Base-by-base conservation (phyloP, 768 basidiomycete genomes). In the Sporobolomyces phaffii region DNA sequence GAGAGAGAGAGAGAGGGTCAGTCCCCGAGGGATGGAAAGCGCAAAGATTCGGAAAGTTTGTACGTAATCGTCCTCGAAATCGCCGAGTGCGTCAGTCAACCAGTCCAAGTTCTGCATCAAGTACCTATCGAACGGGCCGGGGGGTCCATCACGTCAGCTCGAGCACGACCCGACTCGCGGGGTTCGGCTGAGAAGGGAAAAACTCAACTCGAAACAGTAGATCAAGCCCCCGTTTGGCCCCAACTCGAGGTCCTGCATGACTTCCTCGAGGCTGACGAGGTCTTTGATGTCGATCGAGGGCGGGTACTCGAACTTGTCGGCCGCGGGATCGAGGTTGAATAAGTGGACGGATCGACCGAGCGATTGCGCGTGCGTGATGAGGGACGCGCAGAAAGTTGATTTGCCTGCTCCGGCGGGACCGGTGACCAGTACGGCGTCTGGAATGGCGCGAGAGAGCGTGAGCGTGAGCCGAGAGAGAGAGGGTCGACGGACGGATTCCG, bases 401-500 rank as follows among this genome's bases (percentile, higher is more conserved):
- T 99, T 99, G 56, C 96, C 96, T 18, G 96, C 91, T 54, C 96
- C 96, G 3, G 96, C 96, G 52, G 96, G 96, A n/a, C 96, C 96
- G 69, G 61, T 73, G 13, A 73, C 71, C 33, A 72, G 67, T n/a
- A 72, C 71, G 11, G 71, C 71, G 49, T 72, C 66, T 72, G 60
- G n/a, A 2, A 38, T 11, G 7, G 43, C 22, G 2, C 5, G 33
- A 20, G 2, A 2, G 1, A 18, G 5, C 0, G 29, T 33, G 14
- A 10, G 17, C 9, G 47, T 13, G 26, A 34, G 33, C 28, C 6
- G 60, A 20, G 26, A 34, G 47, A n/a, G n/a, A 38, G 40, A 33
- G 1, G 24, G 29, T 8, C 10, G 33, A 29, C 17, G 41, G 53
- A 29, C 5, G 13, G 10, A n/a, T 9, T 33, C 17, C 45, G 41